Evolutionary conservation across 805 yeast species (phyloP), one percentile per base, ranked within the genome.

Genomic region (Candida tammaniensis): DNA sequence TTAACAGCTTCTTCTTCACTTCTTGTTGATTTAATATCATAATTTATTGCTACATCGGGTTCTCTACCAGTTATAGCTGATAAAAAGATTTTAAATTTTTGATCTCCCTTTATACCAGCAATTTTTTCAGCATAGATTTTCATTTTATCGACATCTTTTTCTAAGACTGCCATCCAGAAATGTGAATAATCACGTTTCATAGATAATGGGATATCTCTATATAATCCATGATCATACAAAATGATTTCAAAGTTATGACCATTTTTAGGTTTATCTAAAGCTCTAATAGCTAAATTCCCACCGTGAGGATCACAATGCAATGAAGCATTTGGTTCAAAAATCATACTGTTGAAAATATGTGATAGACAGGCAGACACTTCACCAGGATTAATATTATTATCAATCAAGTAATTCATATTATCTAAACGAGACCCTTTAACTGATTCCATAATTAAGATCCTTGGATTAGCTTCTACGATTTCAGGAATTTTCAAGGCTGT

Each of bases 221-320:
- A 93, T 13, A 93, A 68, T 0, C 98, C 99, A 57, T 93, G 98
- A 60, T 93, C 99, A 55, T 87, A 94, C 13, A 93, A 68, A 5
- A 93, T 69, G 33, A 93, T 86, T 57, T 93, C 98, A 55, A 93
- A 93, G 54, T 91, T 89, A 52, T 82, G 87, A 5, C 70, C 59
- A 21, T 70, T 61, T 6, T 39, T 41, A 1, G 47, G 40, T 17
- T 39, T 40, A 13, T 52, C 51, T 7, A 54, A 35, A 8, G 58
- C 48, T 36, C 88, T 67, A 15, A 93, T 86, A 0, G 98, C 96
- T 39, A 93, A 65, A 51, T 93, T 93, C 0, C 99, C 99, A 8
- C 95, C 96, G 56, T 93, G 99, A 1, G 98, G 98, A 56, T 93
- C 99, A 63, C 98, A 93, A 56, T 93, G 99, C 27, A 93, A 75